Percentiles rank a stretch among this genome's conserved stretches.
Conservation (phyloP, 495 filamentous ascomycete genomes). For the Penicillium chermesinum region DNA sequence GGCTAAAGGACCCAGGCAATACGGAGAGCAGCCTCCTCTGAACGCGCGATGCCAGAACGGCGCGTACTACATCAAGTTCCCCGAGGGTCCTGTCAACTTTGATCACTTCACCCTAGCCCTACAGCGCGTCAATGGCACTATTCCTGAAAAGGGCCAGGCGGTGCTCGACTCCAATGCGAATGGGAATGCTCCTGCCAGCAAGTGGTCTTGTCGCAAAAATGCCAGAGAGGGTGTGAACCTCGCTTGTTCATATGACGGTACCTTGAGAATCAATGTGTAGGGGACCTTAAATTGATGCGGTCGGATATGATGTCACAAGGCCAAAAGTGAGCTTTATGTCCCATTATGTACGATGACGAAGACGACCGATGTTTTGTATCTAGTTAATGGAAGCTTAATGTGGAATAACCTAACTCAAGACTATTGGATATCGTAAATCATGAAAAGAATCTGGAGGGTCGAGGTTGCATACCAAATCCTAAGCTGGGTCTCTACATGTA, state of each 20-base stretch:
- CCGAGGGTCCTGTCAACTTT: constrained; percentile 15
- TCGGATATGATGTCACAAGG: too few species aligned
- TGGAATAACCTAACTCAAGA: too few species aligned
- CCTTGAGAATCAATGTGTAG: constrained; percentile 12
- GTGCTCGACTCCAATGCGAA: constrained; percentile 11
- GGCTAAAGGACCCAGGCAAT: constrained; percentile 10
- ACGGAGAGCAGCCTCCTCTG: constrained; percentile 9
- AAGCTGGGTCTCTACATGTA: too few species aligned
- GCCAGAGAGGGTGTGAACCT: constrained; percentile 7
- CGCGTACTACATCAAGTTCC: constrained; percentile 25
- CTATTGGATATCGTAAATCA: too few species aligned
- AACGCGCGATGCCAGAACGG: constrained; percentile 22
- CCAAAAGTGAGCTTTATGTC: too few species aligned
- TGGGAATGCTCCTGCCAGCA: constrained; percentile 6
- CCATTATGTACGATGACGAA: too few species aligned
- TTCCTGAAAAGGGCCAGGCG: constrained; percentile 14
- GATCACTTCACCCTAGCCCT: constrained; percentile 17
- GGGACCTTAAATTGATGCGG: not conserved
- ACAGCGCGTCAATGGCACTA: constrained; percentile 12
- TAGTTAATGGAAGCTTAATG: too few species aligned
- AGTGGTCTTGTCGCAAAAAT: constrained; percentile 22
- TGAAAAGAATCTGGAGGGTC: too few species aligned
- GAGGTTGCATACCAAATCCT: too few species aligned
- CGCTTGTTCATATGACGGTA: constrained; percentile 15
- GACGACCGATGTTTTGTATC: too few species aligned